phyloP scores from a whole-genome alignment of 2,329 filamentous ascomycete genomes.

The Salinomyces thailandicus region DNA sequence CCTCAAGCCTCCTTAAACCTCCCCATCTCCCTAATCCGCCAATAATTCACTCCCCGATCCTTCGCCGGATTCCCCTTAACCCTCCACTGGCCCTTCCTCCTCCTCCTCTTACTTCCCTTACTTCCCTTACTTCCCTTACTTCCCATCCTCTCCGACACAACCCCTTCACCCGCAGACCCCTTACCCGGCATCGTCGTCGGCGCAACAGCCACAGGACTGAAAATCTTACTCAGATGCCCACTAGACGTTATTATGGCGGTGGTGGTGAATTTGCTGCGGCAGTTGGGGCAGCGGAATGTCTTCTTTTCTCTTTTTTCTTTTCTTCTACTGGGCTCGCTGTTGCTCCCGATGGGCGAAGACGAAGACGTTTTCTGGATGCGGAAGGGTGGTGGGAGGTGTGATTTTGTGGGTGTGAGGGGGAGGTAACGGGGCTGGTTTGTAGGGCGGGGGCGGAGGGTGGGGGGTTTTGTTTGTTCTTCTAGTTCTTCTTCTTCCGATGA shows the following conservation, averaged over 20 bases:
- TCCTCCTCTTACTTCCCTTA: not conserved
- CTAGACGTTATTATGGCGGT: slow-evolving; percentile 1
- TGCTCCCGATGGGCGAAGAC: not conserved
- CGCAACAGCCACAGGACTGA: not conserved
- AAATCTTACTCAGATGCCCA: slow-evolving; percentile 1
- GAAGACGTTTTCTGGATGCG: slow-evolving; percentile 1
- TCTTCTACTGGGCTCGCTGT: too few relatives aligned
- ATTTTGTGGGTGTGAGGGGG: slow-evolving; percentile 1
- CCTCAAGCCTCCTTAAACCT: not conserved
- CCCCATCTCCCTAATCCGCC: not conserved
- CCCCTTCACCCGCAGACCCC: too few relatives aligned
- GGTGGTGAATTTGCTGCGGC: slow-evolving; percentile 1
- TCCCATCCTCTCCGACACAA: not conserved
- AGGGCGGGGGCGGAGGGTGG: not conserved
- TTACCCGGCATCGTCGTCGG: too few relatives aligned
- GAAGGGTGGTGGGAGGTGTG: not conserved
- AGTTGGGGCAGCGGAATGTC: slow-evolving; percentile 3
- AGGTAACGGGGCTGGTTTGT: not conserved
- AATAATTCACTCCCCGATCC: not conserved
- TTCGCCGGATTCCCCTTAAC: not conserved
- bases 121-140: not conserved
- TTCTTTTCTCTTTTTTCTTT: too few relatives aligned
- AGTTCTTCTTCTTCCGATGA: not conserved
- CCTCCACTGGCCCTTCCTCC: not conserved
- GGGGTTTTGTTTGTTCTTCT: too few relatives aligned